These are phyloP conservation scores for Conticribra weissflogii DNA, from an alignment of 108 stramenopile species.

Conservation along the genomic window DNA sequence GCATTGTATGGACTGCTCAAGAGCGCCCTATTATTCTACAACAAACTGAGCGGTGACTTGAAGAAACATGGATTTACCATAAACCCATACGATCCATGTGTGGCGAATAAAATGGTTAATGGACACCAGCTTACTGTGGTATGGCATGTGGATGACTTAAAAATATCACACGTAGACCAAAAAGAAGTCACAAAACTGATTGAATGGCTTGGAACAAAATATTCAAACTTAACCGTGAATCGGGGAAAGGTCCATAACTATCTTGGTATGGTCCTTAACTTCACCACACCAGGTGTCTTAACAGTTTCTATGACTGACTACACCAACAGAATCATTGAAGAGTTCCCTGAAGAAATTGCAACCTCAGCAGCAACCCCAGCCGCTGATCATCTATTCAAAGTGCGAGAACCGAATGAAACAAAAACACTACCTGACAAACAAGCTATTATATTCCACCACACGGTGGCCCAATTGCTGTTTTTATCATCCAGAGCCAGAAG, in stretches of 20 bases:
- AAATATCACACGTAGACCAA: slow-evolving; percentile 13
- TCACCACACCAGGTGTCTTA: not conserved
- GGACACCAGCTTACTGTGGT: slow-evolving; percentile 30
- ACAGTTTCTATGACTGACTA: slow-evolving; percentile 34
- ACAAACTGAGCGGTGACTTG: not conserved
- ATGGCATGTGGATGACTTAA: slow-evolving; percentile 37
- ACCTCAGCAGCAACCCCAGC: slow-evolving; percentile 24
- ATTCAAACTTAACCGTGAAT: slow-evolving; percentile 1
- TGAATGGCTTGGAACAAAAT: not conserved
- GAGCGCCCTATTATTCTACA: slow-evolving; percentile 5
- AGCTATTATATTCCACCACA: not conserved
- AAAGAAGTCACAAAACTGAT: not conserved
- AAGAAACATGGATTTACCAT: slow-evolving; percentile 32
- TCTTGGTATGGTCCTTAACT: slow-evolving; percentile 17
- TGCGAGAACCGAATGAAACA: slow-evolving; percentile 15
- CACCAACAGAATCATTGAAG: slow-evolving; percentile 25
- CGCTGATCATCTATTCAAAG: slow-evolving; percentile 40
- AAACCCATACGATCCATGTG: slow-evolving; percentile 56
- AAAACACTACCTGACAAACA: not conserved
- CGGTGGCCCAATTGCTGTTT: not conserved
- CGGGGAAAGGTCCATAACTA: slow-evolving; percentile 15
- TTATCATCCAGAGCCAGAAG: not conserved
- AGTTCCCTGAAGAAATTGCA: slow-evolving; percentile 2
- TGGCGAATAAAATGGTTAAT: slow-evolving; percentile 46
- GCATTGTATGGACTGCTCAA: slow-evolving; percentile 33